Conservation (phyloP, 164 flowering plant species). For the Annona squamosa region DNA sequence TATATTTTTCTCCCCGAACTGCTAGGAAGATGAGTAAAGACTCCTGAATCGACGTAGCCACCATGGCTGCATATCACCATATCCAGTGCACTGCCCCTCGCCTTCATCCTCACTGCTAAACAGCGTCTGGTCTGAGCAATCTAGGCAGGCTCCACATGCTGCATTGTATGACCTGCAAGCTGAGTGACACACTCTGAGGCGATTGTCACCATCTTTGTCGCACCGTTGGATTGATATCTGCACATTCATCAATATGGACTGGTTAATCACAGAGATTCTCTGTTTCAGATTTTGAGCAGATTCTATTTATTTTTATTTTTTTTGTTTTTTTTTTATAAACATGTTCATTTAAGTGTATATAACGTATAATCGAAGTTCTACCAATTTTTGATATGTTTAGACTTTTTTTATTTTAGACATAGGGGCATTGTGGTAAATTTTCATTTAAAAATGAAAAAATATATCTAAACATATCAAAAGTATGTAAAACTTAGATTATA, state of each 20-base stretch:
- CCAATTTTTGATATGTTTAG: too few relatives aligned
- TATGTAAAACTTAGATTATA: too few relatives aligned
- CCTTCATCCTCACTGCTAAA: constrained; percentile 78
- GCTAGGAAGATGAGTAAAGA: constrained; percentile 21
- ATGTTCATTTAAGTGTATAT: too few relatives aligned
- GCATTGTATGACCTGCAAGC: constrained; percentile 84
- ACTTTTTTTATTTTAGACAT: too few relatives aligned
- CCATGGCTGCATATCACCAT: constrained; percentile 44
- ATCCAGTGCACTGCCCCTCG: constrained; percentile 86
- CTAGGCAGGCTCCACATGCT: constrained; percentile 94
- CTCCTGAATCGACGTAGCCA: constrained; percentile 48
- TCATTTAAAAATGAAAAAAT: too few relatives aligned
- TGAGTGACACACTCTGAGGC: constrained; percentile 92
- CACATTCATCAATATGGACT: neutral
- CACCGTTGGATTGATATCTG: constrained; percentile 99
- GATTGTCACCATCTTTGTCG: constrained; percentile 84
- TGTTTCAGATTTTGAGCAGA: too few relatives aligned
- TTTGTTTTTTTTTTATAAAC: too few relatives aligned
- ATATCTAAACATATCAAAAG: too few relatives aligned
- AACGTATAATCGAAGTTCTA: too few relatives aligned
- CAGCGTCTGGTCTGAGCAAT: constrained; percentile 93
- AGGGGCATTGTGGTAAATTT: too few relatives aligned
- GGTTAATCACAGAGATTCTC: neutral
- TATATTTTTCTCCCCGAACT: constrained; percentile 14
- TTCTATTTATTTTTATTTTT: too few relatives aligned